These are phyloP conservation scores for Typha latifolia DNA, from an alignment of 176 grass and related monocot species.

Conservation along the genomic window DNA sequence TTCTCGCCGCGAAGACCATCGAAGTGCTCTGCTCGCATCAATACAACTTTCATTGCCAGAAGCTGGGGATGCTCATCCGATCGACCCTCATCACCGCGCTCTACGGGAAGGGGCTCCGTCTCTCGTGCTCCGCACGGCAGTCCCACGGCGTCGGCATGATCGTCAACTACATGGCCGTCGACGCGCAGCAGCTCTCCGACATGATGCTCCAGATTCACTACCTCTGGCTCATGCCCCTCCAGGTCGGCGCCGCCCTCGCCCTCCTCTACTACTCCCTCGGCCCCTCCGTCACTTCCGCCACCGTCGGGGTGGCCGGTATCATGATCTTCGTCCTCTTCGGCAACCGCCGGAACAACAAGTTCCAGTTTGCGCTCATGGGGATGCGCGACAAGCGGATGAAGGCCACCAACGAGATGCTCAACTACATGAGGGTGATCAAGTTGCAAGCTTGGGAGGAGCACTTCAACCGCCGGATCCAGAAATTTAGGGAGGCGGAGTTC, in stretches of 20 bases:
- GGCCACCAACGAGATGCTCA: conserved; percentile 96
- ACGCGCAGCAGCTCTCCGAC: conserved; percentile 93
- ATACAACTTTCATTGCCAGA: conserved; percentile 99
- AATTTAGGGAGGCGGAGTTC: conserved; percentile 60
- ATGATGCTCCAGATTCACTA: conserved; percentile 97
- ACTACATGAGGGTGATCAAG: conserved; percentile 96
- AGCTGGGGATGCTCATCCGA: conserved; percentile 85
- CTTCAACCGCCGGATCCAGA: conserved; percentile 51
- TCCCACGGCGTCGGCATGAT: conserved; percentile 82
- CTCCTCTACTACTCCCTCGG: conserved; percentile 74
- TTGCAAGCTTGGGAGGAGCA: conserved; percentile 96
- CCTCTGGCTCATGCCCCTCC: conserved; percentile 97
- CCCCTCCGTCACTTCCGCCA: conserved; percentile 63
- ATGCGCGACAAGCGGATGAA: conserved; percentile 93
- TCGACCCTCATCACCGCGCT: conserved; percentile 77
- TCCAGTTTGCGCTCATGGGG: conserved; percentile 67
- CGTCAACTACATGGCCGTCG: conserved; percentile 98
- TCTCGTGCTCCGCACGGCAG: conserved; percentile 74
- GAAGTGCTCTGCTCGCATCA: conserved; percentile 81
- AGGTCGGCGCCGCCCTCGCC: conserved; percentile 52
- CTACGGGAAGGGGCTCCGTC: conserved; percentile 69
- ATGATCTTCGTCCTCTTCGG: conserved; percentile 63
- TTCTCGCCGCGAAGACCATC: conserved; percentile 59
- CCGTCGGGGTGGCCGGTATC: conserved; percentile 39
- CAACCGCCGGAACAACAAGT: conserved; percentile 75